Evolutionary conservation across 2,329 filamentous ascomycete species (phyloP).

Genomic region (Aureobasidium vineae): DNA sequence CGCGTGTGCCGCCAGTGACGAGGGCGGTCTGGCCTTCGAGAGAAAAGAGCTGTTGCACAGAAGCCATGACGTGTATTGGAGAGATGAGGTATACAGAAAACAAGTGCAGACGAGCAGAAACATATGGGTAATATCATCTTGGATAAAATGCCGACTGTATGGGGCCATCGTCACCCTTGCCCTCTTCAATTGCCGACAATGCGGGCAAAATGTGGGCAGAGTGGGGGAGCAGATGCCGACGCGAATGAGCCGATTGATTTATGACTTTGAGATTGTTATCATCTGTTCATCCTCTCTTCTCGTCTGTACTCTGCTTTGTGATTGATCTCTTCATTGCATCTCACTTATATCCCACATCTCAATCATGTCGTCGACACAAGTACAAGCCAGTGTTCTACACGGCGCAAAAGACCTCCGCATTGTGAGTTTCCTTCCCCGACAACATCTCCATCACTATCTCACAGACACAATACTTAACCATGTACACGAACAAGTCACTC

Average conservation of each 20-base stretch:
- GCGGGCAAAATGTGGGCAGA: not conserved
- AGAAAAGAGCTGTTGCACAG: slow-evolving; percentile 48
- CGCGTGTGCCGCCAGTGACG: slow-evolving; percentile 52
- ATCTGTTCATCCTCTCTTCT: not conserved
- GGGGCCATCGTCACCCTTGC: not conserved
- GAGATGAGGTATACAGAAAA: not conserved
- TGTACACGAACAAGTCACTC: not conserved
- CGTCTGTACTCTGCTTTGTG: not conserved
- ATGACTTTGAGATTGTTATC: slow-evolving; percentile 11
- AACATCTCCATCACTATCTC: too few relatives aligned
- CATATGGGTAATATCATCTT: not conserved
- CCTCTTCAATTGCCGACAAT: slow-evolving; percentile 20
- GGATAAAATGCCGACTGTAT: not conserved
- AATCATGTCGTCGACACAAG: slow-evolving; percentile 35
- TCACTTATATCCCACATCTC: not conserved
- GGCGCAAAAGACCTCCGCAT: slow-evolving; percentile 60
- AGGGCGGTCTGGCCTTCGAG: slow-evolving; percentile 52
- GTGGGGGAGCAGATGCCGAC: slow-evolving; percentile 24
- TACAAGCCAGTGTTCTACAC: slow-evolving; percentile 57
- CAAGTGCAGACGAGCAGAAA: not conserved
- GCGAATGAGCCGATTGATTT: not conserved
- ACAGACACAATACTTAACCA: not conserved
- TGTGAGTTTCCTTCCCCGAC: slow-evolving; percentile 41
- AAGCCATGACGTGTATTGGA: slow-evolving; percentile 33
- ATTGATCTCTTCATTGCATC: not conserved